Conservation (phyloP, 2,329 filamentous ascomycete genomes). For the Trichoderma sp. region DNA sequence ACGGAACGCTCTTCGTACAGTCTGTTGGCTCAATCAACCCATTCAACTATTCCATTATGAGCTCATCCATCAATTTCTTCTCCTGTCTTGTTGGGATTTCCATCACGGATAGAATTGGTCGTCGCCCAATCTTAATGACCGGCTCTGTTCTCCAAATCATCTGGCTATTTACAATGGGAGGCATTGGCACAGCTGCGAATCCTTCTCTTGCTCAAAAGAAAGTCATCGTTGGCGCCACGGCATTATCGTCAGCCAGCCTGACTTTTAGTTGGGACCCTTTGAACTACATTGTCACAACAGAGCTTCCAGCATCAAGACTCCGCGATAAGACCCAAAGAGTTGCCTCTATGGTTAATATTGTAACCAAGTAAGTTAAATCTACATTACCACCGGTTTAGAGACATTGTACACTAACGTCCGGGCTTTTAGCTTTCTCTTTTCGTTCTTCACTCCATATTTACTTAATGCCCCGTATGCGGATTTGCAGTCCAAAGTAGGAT, state of each 20-base stretch:
- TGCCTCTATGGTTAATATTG: constrained; percentile 4
- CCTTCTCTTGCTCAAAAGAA: constrained; percentile 7
- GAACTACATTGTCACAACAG: constrained; percentile 18
- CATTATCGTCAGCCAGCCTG: constrained; percentile 8
- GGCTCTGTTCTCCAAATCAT: constrained; percentile 5
- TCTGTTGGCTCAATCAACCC: constrained; percentile 12
- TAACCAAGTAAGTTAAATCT: neutral
- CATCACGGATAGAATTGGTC: constrained; percentile 12
- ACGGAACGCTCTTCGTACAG: constrained; percentile 13
- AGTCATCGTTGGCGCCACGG: constrained; percentile 3
- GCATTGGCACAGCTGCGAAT: constrained; percentile 9
- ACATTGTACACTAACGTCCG: neutral
- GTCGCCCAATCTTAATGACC: constrained; percentile 12
- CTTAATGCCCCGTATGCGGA: constrained; percentile 12
- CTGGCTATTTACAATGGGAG: constrained; percentile 18
- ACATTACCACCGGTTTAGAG: no score
- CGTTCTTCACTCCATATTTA: constrained; percentile 13
- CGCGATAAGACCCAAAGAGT: constrained; percentile 16
- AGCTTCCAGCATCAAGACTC: constrained; percentile 13
- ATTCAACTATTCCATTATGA: constrained; percentile 15
- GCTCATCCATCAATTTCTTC: constrained; percentile 12
- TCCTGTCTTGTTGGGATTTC: constrained; percentile 13
- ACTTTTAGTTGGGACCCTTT: constrained; percentile 16
- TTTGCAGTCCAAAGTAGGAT: constrained; percentile 9
- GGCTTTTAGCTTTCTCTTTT: constrained; percentile 6